Conservation (phyloP, 2,329 filamentous ascomycete genomes). For the Ambrosiella beaveri region DNA sequence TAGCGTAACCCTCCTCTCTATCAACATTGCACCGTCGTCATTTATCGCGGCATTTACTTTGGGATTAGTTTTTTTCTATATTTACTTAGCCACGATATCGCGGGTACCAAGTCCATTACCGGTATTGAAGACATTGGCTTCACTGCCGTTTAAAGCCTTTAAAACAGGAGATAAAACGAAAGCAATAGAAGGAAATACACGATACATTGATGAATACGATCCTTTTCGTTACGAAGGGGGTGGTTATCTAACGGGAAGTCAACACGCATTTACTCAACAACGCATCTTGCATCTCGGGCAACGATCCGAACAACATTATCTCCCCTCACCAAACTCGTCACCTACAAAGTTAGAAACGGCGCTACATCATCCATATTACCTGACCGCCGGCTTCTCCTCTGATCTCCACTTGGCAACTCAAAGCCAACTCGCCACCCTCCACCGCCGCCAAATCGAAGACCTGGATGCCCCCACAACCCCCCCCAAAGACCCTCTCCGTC, state of each 20-base stretch:
- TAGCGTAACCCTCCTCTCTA: conserved; percentile 42
- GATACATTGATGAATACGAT: conserved; percentile 5
- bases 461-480: conserved; percentile 5
- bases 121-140: conserved; percentile 10
- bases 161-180: background rate
- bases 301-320: background rate
- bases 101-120: conserved; percentile 11
- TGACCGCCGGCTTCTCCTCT: conserved; percentile 10
- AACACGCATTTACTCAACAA: background rate
- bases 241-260: background rate
- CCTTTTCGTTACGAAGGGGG: background rate
- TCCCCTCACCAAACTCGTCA: background rate
- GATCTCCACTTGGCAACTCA: conserved; percentile 12
- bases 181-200: background rate
- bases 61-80: conserved; percentile 31
- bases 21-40: conserved; percentile 40
- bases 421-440: conserved; percentile 6
- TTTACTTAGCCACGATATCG: conserved; percentile 23
- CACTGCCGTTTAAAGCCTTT: conserved; percentile 1
- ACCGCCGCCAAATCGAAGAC: conserved; percentile 5
- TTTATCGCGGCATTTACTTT: conserved; percentile 35
- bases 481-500: background rate
- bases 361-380: conserved; percentile 9
- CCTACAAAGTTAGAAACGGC: conserved; percentile 2
- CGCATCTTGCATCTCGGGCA: background rate